Conservation (phyloP, 2,329 filamentous ascomycete species). For the Cladophialophora yegresii region DNA sequence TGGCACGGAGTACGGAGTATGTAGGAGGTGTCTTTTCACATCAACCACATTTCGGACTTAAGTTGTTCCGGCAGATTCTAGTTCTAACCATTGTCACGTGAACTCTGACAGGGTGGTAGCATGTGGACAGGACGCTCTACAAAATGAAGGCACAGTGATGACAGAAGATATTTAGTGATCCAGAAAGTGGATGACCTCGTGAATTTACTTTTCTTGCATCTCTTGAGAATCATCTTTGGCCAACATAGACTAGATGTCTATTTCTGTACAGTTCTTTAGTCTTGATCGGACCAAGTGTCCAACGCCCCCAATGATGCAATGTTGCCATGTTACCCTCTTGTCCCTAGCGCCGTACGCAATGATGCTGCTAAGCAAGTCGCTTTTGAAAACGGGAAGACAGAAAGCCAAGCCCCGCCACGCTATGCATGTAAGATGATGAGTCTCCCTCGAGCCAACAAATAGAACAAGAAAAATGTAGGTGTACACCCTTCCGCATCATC, state of each 20-base stretch:
- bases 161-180: background rate
- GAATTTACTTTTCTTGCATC: background rate
- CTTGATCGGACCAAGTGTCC: slow-evolving; percentile 6
- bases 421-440: slow-evolving; percentile 25
- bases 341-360: slow-evolving; percentile 20
- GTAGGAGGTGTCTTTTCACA: background rate
- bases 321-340: slow-evolving; percentile 7
- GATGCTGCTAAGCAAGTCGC: slow-evolving; percentile 18
- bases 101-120: too few species aligned
- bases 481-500: background rate
- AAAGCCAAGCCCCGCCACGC: slow-evolving; percentile 17
- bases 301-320: slow-evolving; percentile 9
- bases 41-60: background rate
- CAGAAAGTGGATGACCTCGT: background rate
- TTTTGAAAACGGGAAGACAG: slow-evolving; percentile 6
- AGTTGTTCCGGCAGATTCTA: background rate
- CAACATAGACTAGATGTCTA: slow-evolving; percentile 18
- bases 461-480: background rate
- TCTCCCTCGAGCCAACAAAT: background rate
- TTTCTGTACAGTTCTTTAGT: slow-evolving; percentile 24
- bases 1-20: background rate
- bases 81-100: background rate
- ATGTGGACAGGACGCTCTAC: too few species aligned
- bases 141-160: background rate
- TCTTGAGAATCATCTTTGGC: background rate